Conservation (phyloP, 192 early-diverging fungal species). For the Coemansia sp. region DNA sequence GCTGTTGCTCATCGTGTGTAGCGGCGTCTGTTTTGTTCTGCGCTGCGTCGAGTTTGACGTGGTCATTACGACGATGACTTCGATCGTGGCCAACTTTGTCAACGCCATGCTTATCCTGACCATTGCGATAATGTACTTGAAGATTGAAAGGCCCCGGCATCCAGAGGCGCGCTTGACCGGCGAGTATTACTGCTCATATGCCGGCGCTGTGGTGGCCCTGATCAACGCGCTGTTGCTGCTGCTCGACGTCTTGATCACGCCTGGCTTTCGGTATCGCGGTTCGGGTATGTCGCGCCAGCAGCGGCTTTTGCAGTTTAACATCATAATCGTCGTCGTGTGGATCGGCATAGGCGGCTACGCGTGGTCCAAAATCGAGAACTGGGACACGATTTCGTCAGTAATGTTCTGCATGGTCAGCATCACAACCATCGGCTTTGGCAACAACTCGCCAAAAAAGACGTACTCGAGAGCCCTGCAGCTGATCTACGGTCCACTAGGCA, state of each 20-base stretch:
- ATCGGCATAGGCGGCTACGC: slow-evolving; percentile 51
- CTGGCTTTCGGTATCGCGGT: slow-evolving; percentile 51
- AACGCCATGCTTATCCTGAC: slow-evolving; percentile 40
- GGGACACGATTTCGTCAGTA: slow-evolving; percentile 41
- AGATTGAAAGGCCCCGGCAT: slow-evolving; percentile 36
- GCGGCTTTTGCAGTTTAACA: slow-evolving; percentile 52
- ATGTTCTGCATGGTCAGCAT: slow-evolving; percentile 54
- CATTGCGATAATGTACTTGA: slow-evolving; percentile 43
- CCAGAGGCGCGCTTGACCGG: slow-evolving; percentile 42
- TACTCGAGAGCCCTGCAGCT: slow-evolving; percentile 42
- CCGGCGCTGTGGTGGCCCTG: slow-evolving; percentile 40
- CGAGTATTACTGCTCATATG: slow-evolving; percentile 51
- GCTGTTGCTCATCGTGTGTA: slow-evolving; percentile 38
- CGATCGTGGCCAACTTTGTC: slow-evolving; percentile 40
- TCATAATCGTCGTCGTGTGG: slow-evolving; percentile 50
- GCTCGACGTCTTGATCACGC: slow-evolving; percentile 37
- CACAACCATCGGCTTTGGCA: slow-evolving; percentile 51
- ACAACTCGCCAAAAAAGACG: slow-evolving; percentile 32
- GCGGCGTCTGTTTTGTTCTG: slow-evolving; percentile 48
- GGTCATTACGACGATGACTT: slow-evolving; percentile 25
- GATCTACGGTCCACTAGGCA: slow-evolving; percentile 46
- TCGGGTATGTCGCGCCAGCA: slow-evolving; percentile 53
- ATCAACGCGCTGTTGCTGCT: slow-evolving; percentile 41
- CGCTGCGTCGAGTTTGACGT: slow-evolving; percentile 52
- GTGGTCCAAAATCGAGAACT: slow-evolving; percentile 51